These are phyloP conservation scores for Aspergillus neoniger DNA, from an alignment of 2,329 filamentous ascomycete genomes.

Conservation along the genomic window DNA sequence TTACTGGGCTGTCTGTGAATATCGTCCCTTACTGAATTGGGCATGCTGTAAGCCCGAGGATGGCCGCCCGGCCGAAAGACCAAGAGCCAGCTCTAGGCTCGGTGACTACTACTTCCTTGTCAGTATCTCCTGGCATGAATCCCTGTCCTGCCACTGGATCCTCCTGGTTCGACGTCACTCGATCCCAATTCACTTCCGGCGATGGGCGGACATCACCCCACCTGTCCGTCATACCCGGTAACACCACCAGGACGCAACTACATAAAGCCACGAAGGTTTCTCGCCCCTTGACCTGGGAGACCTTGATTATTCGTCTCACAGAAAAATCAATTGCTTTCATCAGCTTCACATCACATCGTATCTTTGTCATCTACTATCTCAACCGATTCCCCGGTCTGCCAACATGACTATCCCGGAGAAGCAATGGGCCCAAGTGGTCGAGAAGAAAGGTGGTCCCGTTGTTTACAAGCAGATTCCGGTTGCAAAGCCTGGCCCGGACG, in stretches of 20 bases:
- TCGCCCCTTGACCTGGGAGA: background rate
- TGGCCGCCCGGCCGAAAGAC: background rate
- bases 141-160: background rate
- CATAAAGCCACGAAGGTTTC: background rate
- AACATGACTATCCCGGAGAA: constrained; percentile 65
- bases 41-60: background rate
- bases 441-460: constrained; percentile 73
- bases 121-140: background rate
- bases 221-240: constrained; percentile 1
- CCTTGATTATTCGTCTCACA: background rate
- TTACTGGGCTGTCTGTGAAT: background rate
- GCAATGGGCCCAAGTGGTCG: constrained; percentile 91
- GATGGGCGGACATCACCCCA: constrained; percentile 2
- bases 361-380: background rate
- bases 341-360: background rate
- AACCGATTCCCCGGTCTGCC: background rate
- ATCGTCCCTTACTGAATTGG: background rate
- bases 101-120: background rate
- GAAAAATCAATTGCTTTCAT: background rate
- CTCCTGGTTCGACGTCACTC: background rate
- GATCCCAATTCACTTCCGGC: background rate
- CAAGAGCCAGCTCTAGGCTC: too few relatives aligned
- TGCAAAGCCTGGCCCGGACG: constrained; percentile 76
- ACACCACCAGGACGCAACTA: background rate
- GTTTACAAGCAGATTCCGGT: constrained; percentile 68